Evolutionary conservation across 495 filamentous ascomycete genomes (phyloP), one percentile per base, ranked within the genome.

Genomic region (Cairneyella variabilis): DNA sequence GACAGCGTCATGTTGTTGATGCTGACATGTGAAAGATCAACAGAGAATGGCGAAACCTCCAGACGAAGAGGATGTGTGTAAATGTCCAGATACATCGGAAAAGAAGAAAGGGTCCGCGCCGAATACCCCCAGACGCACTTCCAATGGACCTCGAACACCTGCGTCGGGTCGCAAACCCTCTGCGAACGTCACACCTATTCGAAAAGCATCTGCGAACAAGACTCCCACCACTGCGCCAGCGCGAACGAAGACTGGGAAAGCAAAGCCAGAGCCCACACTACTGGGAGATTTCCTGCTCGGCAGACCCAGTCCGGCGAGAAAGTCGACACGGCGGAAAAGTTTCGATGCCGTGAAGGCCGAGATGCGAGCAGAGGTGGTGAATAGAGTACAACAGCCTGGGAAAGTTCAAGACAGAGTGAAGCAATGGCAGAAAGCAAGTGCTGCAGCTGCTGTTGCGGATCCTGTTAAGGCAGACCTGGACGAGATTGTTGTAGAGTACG

Each of bases 351-450:
- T 63, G 4, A 62, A 63, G 47, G 53, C 50, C 20, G 75, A 79
- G 56, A 77, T 82, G 75, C 66, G 69, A 20, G 69, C 72, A 42
- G 71, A 68, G 9, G 56, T 67, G 10, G 66, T 82, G 23, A 66
- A 69, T 48, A 70, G 69, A 47, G 49, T 80, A 6, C 74, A 74
- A 54, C 69, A 67, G 28, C 77, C 77, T 0, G 71, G 71, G 1
- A 71, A 71, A 9, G 87, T 90, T 9, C 76, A 78, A 43, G 80
- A 85, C 30, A 75, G 85, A 56, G 83, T 91, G 16, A 84, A 84
- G 41, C 76, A 80, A 70, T 91, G 88, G 88, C 88, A 91, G 57
- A 90, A 78, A 77, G 75, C 60, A 68, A 87, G 62, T 74, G 83
- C 63, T 66, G 75, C 74, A 14, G 77, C 80, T 50, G 72, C 73